Base-by-base conservation (phyloP, 1,284 basidiomycete genomes). In the Inonotus obliquus region DNA sequence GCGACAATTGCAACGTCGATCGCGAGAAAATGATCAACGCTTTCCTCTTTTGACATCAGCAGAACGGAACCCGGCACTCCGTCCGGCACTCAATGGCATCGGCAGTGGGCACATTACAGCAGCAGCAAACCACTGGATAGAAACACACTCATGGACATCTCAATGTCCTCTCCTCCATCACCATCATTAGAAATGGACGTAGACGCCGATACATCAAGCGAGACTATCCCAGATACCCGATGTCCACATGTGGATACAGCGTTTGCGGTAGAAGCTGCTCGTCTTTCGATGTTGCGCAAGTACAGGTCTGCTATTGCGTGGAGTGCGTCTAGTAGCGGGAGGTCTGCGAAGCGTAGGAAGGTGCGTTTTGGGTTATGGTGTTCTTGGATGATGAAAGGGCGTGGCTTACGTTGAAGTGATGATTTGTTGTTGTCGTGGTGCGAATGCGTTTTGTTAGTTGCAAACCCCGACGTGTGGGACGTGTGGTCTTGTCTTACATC, bases 391-490 rank as follows among this genome's bases (percentile, higher is more conserved):
- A 49, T 49, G 27, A 17, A 32, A 32, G 9, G 32, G 32, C 32
- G 32, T 32, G 32, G 14, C 27, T 49, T 25, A 29, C 14, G 48
- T 49, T 13, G 23, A 25, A 49, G n/a, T n/a, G n/a, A n/a, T n/a
- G n/a, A n/a, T 19, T 4, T 19, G 45, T n/a, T 19, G 0, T 47
- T 78, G 38, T 39, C 78, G 66, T 77, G 21, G 65, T 77, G 0
- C 68, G n/a, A n/a, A n/a, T n/a, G n/a, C n/a, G n/a, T n/a, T n/a
- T n/a, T 32, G 32, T 32, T 32, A 76, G 75, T 69, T 72, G 11
- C 65, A 71, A 9, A 67, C 76, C 25, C 90, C 91, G 9, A 73
- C 78, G 6, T 94, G 92, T 70, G 80, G 80, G 10, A 79, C 77
- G 7, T 95, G 92, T 69, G 71, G 76, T 4, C 62, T 79, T 0